phyloP scores from a whole-genome alignment of 495 filamentous ascomycete species.

The Astrocystis sublimbata region DNA sequence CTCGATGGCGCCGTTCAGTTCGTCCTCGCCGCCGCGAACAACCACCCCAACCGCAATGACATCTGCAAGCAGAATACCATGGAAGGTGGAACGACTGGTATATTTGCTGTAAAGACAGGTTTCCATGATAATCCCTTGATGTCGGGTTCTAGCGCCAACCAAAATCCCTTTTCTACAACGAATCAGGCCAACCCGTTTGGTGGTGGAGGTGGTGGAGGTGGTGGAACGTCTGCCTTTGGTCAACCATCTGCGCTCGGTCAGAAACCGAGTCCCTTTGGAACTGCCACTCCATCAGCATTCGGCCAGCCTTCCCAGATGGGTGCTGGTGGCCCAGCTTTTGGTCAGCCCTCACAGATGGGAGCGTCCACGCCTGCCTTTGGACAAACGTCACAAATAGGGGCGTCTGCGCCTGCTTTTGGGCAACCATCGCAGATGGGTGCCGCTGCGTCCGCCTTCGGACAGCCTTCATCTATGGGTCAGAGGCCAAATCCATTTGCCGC shows the following conservation, averaged over 20 bases:
- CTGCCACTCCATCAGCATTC: conserved; percentile 39
- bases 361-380: conserved; percentile 35
- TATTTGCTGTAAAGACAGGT: conserved; percentile 27
- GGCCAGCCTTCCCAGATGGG: conserved; percentile 43
- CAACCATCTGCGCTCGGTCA: conserved; percentile 45
- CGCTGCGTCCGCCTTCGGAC: conserved; percentile 37
- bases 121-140: conserved; percentile 26
- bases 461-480: conserved; percentile 38
- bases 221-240: conserved; percentile 37
- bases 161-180: conserved; percentile 39
- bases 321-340: conserved; percentile 37
- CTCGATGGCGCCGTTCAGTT: conserved; percentile 72
- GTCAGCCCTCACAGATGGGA: conserved; percentile 42
- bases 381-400: conserved; percentile 32
- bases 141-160: conserved; percentile 23
- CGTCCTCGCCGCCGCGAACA: conserved; percentile 63
- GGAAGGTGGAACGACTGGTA: conserved; percentile 34
- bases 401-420: conserved; percentile 34
- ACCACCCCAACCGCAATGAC: conserved; percentile 80
- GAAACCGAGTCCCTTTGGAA: conserved; percentile 43
- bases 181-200: conserved; percentile 30
- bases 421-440: conserved; percentile 39
- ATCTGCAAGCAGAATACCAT: conserved; percentile 53
- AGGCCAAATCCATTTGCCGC: conserved; percentile 43
- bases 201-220: conserved; percentile 7